A percentile compares a stretch with the other conserved stretches of the same genome.
phyloP scores from a whole-genome alignment of 495 filamentous ascomycete species.

The Neurospora tetraspora region DNA sequence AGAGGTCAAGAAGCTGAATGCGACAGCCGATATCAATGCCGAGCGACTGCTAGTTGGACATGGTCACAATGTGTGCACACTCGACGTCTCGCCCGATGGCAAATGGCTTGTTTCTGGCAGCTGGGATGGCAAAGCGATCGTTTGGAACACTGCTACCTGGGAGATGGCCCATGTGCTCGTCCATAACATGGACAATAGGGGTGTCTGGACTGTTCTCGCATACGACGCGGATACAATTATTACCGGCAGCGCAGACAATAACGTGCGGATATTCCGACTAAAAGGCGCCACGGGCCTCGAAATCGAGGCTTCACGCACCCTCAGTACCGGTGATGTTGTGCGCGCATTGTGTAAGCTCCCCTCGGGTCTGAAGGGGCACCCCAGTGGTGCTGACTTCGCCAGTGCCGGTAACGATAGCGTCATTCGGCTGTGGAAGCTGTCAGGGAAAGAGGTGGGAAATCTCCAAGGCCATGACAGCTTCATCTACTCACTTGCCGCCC shows the following conservation, averaged over 20 bases:
- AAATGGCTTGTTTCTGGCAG: conserved; percentile 79
- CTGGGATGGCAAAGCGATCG: conserved; percentile 79
- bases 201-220: conserved; percentile 82
- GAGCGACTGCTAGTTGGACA: conserved; percentile 83
- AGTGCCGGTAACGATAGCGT: conserved; percentile 83
- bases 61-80: conserved; percentile 70
- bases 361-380: conserved; percentile 43
- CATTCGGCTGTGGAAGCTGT: conserved; percentile 73
- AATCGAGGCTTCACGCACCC: conserved; percentile 63
- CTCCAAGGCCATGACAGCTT: conserved; percentile 88
- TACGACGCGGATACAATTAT: conserved; percentile 72
- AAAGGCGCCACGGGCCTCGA: conserved; percentile 54
- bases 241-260: conserved; percentile 85
- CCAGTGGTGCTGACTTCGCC: conserved; percentile 75
- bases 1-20: conserved; percentile 65
- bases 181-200: conserved; percentile 64
- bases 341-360: conserved; percentile 78
- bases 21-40: conserved; percentile 57
- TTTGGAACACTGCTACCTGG: conserved; percentile 73
- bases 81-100: conserved; percentile 65
- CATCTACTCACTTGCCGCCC: conserved; percentile 73
- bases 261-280: conserved; percentile 70
- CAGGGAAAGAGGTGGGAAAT: conserved; percentile 60
- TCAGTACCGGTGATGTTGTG: conserved; percentile 74
- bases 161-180: conserved; percentile 48